A percentile compares a stretch with the other conserved stretches of the same genome.
These are phyloP conservation scores for Articulospora tetracladia DNA, from an alignment of 495 filamentous ascomycete species.

Conservation along the genomic window DNA sequence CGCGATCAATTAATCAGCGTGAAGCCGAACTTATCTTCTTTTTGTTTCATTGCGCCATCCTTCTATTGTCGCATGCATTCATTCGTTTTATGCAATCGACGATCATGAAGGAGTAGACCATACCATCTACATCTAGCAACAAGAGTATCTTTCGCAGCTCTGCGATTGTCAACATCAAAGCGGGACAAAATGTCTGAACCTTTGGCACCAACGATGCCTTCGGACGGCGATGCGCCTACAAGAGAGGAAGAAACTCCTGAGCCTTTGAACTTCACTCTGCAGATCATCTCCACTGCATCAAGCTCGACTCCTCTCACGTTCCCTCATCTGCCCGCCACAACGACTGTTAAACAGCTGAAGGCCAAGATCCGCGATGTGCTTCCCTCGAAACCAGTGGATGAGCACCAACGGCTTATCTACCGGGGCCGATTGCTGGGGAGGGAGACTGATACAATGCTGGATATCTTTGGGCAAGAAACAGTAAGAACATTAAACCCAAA, in stretches of 20 bases:
- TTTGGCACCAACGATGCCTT: background rate
- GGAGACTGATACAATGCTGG: constrained; percentile 49
- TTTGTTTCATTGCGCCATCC: no score
- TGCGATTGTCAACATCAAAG: no score
- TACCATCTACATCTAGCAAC: no score
- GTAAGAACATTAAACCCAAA: constrained; percentile 36
- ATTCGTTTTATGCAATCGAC: no score
- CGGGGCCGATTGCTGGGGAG: constrained; percentile 54
- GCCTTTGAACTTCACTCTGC: constrained; percentile 44
- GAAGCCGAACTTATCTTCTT: no score
- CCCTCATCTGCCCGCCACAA: constrained; percentile 44
- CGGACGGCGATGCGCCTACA: constrained; percentile 11
- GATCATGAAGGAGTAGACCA: no score
- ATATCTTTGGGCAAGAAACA: constrained; percentile 51
- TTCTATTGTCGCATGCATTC: no score
- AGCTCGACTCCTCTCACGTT: constrained; percentile 52
- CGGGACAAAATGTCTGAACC: no score
- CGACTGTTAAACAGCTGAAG: constrained; percentile 59
- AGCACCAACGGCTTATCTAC: constrained; percentile 62
- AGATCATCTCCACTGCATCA: constrained; percentile 61
- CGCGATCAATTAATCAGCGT: no score
- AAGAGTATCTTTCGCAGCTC: no score
- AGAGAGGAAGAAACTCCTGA: constrained; percentile 18
- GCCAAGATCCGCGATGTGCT: constrained; percentile 52
- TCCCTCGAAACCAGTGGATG: constrained; percentile 48